A percentile compares a stretch with the other conserved stretches of the same genome.
phyloP scores from a whole-genome alignment of 23 red algal genomes.

The Gracilaria gracilis region DNA sequence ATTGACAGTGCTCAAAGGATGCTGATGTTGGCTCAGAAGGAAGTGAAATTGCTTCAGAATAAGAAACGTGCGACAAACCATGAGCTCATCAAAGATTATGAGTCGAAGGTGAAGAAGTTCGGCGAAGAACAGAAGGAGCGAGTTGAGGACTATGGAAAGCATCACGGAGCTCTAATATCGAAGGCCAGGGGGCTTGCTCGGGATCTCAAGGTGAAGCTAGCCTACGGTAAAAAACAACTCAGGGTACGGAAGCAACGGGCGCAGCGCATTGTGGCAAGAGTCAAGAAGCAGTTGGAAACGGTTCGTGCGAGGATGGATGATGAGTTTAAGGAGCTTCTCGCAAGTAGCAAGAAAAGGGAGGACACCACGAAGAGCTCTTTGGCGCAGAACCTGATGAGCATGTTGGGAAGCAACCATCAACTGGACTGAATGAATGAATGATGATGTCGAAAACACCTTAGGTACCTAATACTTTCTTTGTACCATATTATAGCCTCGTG shows the following conservation, averaged over 20 bases:
- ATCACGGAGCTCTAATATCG: not conserved
- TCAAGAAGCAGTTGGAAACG: constrained; percentile 9
- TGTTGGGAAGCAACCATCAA: not conserved
- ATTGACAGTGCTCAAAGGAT: constrained; percentile 1
- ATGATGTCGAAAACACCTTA: not conserved
- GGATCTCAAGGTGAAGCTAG: not conserved
- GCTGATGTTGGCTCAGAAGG: not conserved
- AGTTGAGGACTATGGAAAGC: not conserved
- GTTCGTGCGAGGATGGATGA: not conserved
- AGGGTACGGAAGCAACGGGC: not conserved
- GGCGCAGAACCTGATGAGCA: constrained; percentile 26
- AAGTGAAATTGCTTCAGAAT: constrained; percentile 2
- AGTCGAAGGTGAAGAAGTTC: not conserved
- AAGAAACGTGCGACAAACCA: not conserved
- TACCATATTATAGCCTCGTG: no score
- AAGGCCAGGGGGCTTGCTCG: not conserved
- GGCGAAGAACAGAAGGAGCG: constrained; percentile 1
- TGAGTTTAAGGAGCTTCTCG: not conserved
- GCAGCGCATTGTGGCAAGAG: not conserved
- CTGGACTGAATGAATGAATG: not conserved
- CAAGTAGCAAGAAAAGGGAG: not conserved
- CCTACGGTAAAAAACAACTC: not conserved
- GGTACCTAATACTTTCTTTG: no score
- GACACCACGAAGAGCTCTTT: not conserved
- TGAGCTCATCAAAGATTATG: not conserved